These are phyloP conservation scores for Leishmania guyanensis DNA, from an alignment of 208 protist genomes.

Conservation along the genomic window DNA sequence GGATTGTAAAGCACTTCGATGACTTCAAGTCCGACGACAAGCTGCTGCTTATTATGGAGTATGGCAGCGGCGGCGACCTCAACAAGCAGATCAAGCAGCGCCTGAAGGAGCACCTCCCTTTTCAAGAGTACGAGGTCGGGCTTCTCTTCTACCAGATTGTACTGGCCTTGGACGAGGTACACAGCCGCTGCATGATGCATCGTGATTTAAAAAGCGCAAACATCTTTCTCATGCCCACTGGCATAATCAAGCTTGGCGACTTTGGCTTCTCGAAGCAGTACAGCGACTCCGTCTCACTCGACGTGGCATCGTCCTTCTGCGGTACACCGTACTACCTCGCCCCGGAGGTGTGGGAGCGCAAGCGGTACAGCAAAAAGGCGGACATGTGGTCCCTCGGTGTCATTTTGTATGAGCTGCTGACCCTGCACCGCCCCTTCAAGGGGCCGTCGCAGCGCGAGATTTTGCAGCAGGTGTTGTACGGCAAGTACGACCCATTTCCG, in stretches of 20 bases:
- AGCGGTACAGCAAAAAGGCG: conserved; percentile 93
- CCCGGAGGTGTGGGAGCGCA: conserved; percentile 92
- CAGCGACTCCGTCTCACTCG: conserved; percentile 77
- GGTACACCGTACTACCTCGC: conserved; percentile 95
- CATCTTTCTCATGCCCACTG: conserved; percentile 85
- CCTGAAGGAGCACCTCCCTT: conserved; percentile 67
- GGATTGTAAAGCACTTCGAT: conserved; percentile 90
- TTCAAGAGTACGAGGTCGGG: conserved; percentile 85
- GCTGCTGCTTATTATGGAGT: conserved; percentile 91
- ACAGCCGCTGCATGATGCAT: conserved; percentile 87
- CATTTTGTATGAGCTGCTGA: conserved; percentile 88
- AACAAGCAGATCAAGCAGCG: conserved; percentile 88
- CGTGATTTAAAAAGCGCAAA: conserved; percentile 92
- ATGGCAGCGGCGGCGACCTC: conserved; percentile 86
- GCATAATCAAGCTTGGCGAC: conserved; percentile 91
- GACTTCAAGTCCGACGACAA: conserved; percentile 80
- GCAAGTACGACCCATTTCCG: conserved; percentile 78
- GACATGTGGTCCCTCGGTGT: conserved; percentile 94
- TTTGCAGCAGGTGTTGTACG: conserved; percentile 83
- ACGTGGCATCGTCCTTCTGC: conserved; percentile 82
- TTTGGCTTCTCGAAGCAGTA: conserved; percentile 90
- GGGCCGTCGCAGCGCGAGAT: conserved; percentile 82
- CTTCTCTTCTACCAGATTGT: conserved; percentile 89
- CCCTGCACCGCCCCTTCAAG: conserved; percentile 87
- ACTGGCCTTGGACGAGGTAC: conserved; percentile 85